phyloP scores from a whole-genome alignment of 2,329 filamentous ascomycete genomes.

The Ceratocystis colombiana region DNA sequence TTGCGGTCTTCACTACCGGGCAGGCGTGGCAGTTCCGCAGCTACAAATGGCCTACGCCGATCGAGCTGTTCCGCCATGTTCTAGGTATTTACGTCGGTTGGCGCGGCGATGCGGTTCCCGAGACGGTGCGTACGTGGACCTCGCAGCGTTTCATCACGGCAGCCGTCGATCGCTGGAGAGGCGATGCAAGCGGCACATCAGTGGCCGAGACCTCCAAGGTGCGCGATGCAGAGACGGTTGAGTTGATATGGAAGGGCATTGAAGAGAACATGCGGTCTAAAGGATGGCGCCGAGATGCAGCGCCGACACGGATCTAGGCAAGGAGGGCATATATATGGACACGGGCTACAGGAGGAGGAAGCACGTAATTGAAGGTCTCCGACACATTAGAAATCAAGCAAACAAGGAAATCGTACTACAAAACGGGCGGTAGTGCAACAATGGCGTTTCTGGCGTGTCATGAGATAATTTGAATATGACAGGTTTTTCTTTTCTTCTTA shows the following conservation, averaged over 20 bases:
- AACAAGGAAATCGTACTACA: not conserved
- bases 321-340: not conserved
- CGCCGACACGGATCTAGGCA: slow-evolving; percentile 44
- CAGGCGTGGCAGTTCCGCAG: slow-evolving; percentile 98
- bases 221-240: slow-evolving; percentile 85
- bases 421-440: slow-evolving; percentile 16
- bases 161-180: slow-evolving; percentile 74
- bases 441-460: slow-evolving; percentile 19
- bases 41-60: slow-evolving; percentile 88
- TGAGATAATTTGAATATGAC: slow-evolving; percentile 6
- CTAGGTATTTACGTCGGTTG: slow-evolving; percentile 85
- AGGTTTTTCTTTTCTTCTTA: not conserved
- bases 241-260: slow-evolving; percentile 81
- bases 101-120: slow-evolving; percentile 70
- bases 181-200: slow-evolving; percentile 32
- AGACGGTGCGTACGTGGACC: slow-evolving; percentile 73
- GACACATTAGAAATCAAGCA: not conserved
- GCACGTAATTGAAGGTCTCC: not conserved
- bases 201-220: slow-evolving; percentile 50
- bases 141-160: slow-evolving; percentile 63
- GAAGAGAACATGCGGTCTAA: slow-evolving; percentile 78
- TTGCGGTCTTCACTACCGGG: slow-evolving; percentile 93
- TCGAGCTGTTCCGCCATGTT: slow-evolving; percentile 81
- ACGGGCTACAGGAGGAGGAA: not conserved
- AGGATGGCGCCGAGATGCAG: slow-evolving; percentile 68